Conservation (phyloP, 2,329 filamentous ascomycete species). For the Ceratocystis cacaofunesta region DNA sequence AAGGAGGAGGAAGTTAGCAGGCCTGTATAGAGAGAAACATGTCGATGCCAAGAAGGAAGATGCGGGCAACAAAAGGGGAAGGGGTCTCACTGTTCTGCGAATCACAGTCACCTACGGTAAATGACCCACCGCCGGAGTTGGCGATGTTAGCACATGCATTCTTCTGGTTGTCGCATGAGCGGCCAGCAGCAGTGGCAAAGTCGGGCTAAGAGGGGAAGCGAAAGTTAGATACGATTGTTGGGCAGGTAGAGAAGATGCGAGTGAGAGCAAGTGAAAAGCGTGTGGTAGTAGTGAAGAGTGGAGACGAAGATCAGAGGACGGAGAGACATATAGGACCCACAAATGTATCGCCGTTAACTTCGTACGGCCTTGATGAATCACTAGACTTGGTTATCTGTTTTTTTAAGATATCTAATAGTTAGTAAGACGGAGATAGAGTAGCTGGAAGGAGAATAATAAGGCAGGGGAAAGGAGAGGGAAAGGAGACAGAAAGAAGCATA, state of each 20-base stretch:
- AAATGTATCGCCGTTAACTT: slow-evolving; percentile 32
- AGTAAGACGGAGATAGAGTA: background rate
- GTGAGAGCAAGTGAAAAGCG: background rate
- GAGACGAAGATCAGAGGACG: background rate
- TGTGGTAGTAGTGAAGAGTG: slow-evolving; percentile 2
- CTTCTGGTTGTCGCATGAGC: slow-evolving; percentile 36
- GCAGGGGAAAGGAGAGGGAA: background rate
- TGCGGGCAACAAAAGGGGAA: background rate
- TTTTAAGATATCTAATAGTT: too few relatives aligned
- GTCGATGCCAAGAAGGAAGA: background rate
- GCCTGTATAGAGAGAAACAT: too few relatives aligned
- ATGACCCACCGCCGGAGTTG: slow-evolving; percentile 25
- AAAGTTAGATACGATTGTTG: background rate
- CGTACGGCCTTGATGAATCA: slow-evolving; percentile 29
- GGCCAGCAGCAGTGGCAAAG: slow-evolving; percentile 29
- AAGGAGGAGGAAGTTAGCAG: background rate
- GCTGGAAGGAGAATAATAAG: background rate
- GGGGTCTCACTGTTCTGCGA: slow-evolving; percentile 29
- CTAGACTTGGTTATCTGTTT: slow-evolving; percentile 28
- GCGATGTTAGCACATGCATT: slow-evolving; percentile 32
- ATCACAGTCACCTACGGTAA: slow-evolving; percentile 32
- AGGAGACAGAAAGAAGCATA: slow-evolving; percentile 1
- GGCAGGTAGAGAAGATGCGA: background rate
- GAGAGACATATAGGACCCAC: slow-evolving; percentile 22
- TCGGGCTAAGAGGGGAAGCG: slow-evolving; percentile 24